Conservation (phyloP, 768 basidiomycete genomes). For the Amanita fuliginea region DNA sequence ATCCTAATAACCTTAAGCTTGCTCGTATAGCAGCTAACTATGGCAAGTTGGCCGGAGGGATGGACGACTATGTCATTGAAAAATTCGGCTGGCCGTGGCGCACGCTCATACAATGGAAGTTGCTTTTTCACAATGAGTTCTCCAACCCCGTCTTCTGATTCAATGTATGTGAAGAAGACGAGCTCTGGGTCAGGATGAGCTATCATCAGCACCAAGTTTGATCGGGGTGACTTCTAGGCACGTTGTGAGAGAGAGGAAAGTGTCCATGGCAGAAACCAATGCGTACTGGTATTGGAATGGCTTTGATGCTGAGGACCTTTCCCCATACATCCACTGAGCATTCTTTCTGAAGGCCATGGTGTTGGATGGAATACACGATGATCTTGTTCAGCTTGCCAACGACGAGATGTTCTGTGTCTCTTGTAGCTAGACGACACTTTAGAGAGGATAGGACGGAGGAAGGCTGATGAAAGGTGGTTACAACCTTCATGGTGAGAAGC, state of each 20-base stretch:
- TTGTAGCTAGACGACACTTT: slow-evolving; percentile 50
- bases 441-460: slow-evolving; percentile 63
- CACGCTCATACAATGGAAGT: slow-evolving; percentile 44
- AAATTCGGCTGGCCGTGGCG: slow-evolving; percentile 56
- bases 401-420: slow-evolving; percentile 51
- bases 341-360: slow-evolving; percentile 49
- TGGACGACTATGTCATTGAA: slow-evolving; percentile 61
- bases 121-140: slow-evolving; percentile 30
- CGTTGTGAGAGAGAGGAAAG: slow-evolving; percentile 9
- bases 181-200: slow-evolving; percentile 73
- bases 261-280: background rate
- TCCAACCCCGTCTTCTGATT: slow-evolving; percentile 20
- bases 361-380: slow-evolving; percentile 55
- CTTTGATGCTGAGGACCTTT: slow-evolving; percentile 43
- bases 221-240: slow-evolving; percentile 23
- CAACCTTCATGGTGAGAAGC: slow-evolving; percentile 33
- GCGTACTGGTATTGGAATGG: slow-evolving; percentile 44
- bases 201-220: slow-evolving; percentile 54
- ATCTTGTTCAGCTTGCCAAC: slow-evolving; percentile 57
- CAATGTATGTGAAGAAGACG: slow-evolving; percentile 45
- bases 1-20: slow-evolving; percentile 57
- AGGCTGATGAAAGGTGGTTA: slow-evolving; percentile 68
- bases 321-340: slow-evolving; percentile 63
- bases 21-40: slow-evolving; percentile 58
- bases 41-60: slow-evolving; percentile 45